Conservation (phyloP, 225 moss, liverwort and hornwort genomes). For the Takakia lepidozioides region DNA sequence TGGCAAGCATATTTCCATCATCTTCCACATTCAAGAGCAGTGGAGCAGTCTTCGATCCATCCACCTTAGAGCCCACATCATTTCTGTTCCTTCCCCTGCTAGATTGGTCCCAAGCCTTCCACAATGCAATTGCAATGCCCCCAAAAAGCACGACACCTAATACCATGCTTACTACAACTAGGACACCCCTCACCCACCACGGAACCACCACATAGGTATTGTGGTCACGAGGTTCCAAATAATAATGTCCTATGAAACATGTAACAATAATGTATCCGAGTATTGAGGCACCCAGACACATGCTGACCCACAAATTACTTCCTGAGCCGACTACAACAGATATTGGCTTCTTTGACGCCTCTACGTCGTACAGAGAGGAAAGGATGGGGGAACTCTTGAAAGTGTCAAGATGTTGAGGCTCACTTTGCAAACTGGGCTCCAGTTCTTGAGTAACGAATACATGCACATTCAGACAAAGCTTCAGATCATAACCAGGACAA, state of each 20-base stretch:
- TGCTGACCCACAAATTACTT: conserved; percentile 64
- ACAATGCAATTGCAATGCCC: conserved; percentile 56
- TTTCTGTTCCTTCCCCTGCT: not conserved
- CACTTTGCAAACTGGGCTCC: conserved; percentile 21
- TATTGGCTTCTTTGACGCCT: conserved; percentile 43
- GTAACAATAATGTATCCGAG: conserved; percentile 51
- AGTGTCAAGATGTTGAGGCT: conserved; percentile 9
- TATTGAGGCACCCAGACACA: conserved; percentile 43
- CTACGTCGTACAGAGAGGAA: conserved; percentile 20
- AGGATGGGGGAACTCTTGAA: conserved; percentile 21
- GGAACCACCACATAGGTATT: conserved; percentile 25
- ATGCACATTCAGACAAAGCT: conserved; percentile 50
- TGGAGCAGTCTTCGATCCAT: conserved; percentile 8
- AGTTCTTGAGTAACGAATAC: conserved; percentile 73
- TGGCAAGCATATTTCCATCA: conserved; percentile 16
- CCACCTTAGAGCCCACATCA: too few species aligned
- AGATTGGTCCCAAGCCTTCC: conserved; percentile 26
- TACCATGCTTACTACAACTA: conserved; percentile 38
- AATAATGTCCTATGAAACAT: conserved; percentile 21
- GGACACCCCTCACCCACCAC: conserved; percentile 41
- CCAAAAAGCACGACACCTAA: conserved; percentile 63
- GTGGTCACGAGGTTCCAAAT: conserved; percentile 36
- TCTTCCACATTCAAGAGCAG: conserved; percentile 26
- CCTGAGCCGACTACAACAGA: conserved; percentile 64
- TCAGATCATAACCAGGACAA: conserved; percentile 53